A percentile compares a stretch with the other conserved stretches of the same genome.
These are phyloP conservation scores for Russula vinacea DNA, from an alignment of 768 basidiomycete species.

Conservation along the genomic window DNA sequence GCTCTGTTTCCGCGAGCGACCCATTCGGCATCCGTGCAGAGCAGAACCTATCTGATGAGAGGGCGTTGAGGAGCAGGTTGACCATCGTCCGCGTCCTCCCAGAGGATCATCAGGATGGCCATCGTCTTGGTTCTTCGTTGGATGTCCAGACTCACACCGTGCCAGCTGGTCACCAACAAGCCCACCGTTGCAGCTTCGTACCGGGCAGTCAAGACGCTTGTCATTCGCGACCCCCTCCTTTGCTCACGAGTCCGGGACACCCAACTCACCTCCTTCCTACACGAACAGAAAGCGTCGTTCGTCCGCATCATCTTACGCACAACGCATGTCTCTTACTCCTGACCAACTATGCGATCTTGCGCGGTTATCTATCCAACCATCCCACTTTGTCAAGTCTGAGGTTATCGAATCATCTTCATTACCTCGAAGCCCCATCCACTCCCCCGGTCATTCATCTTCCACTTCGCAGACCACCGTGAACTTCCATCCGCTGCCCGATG, in stretches of 20 bases:
- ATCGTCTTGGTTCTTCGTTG: not conserved
- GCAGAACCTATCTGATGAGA: slow-evolving; percentile 23
- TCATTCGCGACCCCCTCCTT: slow-evolving; percentile 30
- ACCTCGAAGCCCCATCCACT: slow-evolving; percentile 7
- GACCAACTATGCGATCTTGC: slow-evolving; percentile 29
- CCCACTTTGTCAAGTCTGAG: not conserved
- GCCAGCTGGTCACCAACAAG: slow-evolving; percentile 11
- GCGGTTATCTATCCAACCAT: slow-evolving; percentile 21
- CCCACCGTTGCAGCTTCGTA: slow-evolving; percentile 2
- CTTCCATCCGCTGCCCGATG: slow-evolving; percentile 25
- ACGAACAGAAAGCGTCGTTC: slow-evolving; percentile 20
- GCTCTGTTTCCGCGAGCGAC: slow-evolving; percentile 27
- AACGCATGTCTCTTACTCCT: slow-evolving; percentile 24
- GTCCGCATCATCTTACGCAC: slow-evolving; percentile 20
- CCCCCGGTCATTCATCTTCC: not conserved
- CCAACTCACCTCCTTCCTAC: slow-evolving; percentile 21
- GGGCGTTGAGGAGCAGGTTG: slow-evolving; percentile 26
- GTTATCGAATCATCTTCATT: not conserved
- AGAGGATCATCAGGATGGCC: slow-evolving; percentile 16
- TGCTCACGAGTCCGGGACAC: slow-evolving; percentile 7
- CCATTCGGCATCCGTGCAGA: slow-evolving; percentile 26
- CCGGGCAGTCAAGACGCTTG: slow-evolving; percentile 21
- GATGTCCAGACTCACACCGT: slow-evolving; percentile 12
- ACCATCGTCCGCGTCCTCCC: slow-evolving; percentile 25
- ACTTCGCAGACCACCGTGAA: not conserved